Evolutionary conservation across 352 stramenopile species (phyloP).

Genomic region (Globisporangium cylindrosporum): DNA sequence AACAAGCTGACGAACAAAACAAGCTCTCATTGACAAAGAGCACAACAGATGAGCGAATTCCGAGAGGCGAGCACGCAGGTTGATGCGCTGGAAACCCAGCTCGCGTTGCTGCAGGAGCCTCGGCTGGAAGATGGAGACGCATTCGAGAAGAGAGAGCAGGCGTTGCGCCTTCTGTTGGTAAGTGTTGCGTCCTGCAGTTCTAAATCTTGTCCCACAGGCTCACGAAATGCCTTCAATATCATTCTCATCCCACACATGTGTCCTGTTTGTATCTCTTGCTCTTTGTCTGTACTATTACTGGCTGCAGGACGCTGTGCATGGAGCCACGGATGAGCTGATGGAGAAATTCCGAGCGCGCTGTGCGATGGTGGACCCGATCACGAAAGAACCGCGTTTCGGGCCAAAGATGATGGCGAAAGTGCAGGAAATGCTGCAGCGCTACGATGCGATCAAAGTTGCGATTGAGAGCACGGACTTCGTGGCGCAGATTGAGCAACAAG

Average conservation of each 20-base stretch:
- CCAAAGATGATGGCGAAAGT: slow-evolving; percentile 77
- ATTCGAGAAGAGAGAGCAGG: background rate
- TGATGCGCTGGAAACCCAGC: slow-evolving; percentile 36
- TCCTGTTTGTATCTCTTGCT: background rate
- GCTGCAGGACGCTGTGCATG: slow-evolving; percentile 25
- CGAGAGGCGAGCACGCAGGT: slow-evolving; percentile 36
- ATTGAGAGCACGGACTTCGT: slow-evolving; percentile 31
- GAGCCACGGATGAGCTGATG: slow-evolving; percentile 36
- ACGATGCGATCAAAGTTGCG: slow-evolving; percentile 37
- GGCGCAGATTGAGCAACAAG: slow-evolving; percentile 8
- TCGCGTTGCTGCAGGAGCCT: slow-evolving; percentile 29
- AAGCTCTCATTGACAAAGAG: background rate
- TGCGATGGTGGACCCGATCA: slow-evolving; percentile 65
- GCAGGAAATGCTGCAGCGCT: slow-evolving; percentile 44
- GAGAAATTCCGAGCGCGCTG: slow-evolving; percentile 51
- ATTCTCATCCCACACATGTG: background rate
- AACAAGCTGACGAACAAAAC: background rate
- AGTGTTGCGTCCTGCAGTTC: background rate
- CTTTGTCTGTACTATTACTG: slow-evolving; percentile 9
- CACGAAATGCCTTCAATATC: background rate
- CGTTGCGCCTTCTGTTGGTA: slow-evolving; percentile 9
- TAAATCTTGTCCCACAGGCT: background rate
- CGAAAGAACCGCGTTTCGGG: slow-evolving; percentile 65
- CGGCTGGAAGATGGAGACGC: background rate
- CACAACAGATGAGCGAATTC: slow-evolving; percentile 53